Percentiles rank a stretch among this genome's conserved stretches.
These are phyloP conservation scores for Benincasa hispida DNA, from an alignment of 306 rosid species.

Conservation along the genomic window DNA sequence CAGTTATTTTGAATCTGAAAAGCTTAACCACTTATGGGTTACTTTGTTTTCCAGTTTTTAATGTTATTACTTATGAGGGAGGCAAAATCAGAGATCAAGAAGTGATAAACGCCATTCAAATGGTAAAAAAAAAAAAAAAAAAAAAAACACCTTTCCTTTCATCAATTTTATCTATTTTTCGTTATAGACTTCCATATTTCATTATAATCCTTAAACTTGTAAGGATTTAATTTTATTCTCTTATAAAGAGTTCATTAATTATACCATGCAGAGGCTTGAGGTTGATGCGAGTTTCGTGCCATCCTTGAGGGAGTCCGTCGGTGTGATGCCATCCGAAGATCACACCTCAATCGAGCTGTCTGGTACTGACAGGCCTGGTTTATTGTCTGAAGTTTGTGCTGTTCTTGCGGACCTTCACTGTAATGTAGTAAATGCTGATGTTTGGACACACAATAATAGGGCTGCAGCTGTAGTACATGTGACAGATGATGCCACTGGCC, in stretches of 20 bases:
- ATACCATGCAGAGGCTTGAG: slow-evolving; percentile 55
- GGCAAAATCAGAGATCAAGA: slow-evolving; percentile 76
- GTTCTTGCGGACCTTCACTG: slow-evolving; percentile 86
- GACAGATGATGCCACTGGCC: slow-evolving; percentile 54
- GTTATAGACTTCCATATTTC: too few species aligned
- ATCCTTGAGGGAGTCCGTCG: slow-evolving; percentile 70
- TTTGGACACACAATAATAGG: slow-evolving; percentile 92
- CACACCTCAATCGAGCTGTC: slow-evolving; percentile 86
- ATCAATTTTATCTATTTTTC: too few species aligned
- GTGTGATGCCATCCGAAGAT: slow-evolving; percentile 78
- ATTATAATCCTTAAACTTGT: too few species aligned
- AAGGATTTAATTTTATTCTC: too few species aligned
- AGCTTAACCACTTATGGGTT: not conserved
- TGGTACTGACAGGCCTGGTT: slow-evolving; percentile 89
- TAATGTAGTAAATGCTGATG: slow-evolving; percentile 74
- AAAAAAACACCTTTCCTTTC: slow-evolving; percentile 9
- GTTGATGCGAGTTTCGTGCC: slow-evolving; percentile 54
- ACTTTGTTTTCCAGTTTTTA: slow-evolving; percentile 45
- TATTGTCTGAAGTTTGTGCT: slow-evolving; percentile 89
- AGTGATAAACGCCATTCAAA: slow-evolving; percentile 63
- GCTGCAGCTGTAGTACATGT: slow-evolving; percentile 94
- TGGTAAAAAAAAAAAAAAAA: too few species aligned
- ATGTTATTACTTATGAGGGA: slow-evolving; percentile 66
- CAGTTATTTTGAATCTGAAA: not conserved
- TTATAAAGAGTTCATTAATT: not conserved